Conservation (phyloP, 805 yeast species). For the Naumovozyma castellii region DNA sequence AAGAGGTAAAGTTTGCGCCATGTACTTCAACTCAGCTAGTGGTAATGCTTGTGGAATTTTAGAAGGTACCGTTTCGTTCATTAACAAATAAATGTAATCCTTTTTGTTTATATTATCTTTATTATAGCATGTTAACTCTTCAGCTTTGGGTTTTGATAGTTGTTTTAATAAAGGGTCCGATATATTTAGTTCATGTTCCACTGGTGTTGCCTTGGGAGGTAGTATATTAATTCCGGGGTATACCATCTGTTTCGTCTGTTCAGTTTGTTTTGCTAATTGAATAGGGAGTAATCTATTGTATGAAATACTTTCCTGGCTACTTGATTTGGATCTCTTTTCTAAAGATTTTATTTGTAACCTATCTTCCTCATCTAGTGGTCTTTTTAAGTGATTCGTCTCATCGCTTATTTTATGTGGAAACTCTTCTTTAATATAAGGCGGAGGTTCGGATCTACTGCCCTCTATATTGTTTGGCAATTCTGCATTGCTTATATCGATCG, state of each 20-base stretch:
- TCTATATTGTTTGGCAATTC: no score
- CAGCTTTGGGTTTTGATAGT: conserved; percentile 11
- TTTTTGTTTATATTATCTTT: conserved; percentile 34
- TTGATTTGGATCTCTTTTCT: neutral
- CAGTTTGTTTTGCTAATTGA: neutral
- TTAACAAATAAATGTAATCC: conserved; percentile 36
- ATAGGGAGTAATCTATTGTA: neutral
- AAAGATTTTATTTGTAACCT: neutral
- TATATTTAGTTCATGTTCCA: conserved; percentile 4
- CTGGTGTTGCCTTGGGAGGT: conserved; percentile 8
- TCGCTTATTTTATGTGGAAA: neutral
- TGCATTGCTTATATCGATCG: no score
- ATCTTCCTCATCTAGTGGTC: neutral
- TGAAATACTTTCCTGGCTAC: neutral
- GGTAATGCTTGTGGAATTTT: conserved; percentile 52
- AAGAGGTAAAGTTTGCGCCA: conserved; percentile 80
- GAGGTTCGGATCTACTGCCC: neutral
- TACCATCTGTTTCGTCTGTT: conserved; percentile 3
- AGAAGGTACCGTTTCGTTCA: conserved; percentile 45
- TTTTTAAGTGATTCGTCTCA: neutral
- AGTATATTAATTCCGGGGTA: neutral
- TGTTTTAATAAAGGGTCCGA: conserved; percentile 10
- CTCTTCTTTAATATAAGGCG: neutral
- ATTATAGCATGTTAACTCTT: conserved; percentile 22
- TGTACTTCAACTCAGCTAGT: conserved; percentile 74